Percentiles rank a stretch among this genome's conserved stretches.
Evolutionary conservation across 805 yeast genomes (phyloP).

Genomic region (Isabelozyma heimii): DNA sequence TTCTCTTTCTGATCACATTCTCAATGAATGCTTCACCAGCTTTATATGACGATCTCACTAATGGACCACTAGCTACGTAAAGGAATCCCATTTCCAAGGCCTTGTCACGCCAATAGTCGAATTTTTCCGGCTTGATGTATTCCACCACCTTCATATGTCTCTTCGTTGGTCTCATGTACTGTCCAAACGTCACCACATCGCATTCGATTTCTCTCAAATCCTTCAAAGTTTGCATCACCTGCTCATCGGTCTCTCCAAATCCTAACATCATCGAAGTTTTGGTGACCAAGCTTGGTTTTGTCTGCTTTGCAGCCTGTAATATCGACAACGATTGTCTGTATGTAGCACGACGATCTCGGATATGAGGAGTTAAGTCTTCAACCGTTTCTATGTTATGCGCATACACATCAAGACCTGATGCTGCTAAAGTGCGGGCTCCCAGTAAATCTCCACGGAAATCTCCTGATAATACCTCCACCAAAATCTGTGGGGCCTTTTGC

Average conservation of each 20-base stretch:
- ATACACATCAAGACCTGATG: constrained; percentile 88
- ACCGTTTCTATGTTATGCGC: constrained; percentile 98
- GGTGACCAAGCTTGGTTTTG: constrained; percentile 74
- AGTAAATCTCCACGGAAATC: constrained; percentile 91
- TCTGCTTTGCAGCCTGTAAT: constrained; percentile 73
- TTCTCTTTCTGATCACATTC: constrained; percentile 80
- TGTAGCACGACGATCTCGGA: constrained; percentile 95
- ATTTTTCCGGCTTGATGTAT: constrained; percentile 89
- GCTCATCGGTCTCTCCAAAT: constrained; percentile 93
- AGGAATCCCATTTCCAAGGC: constrained; percentile 90
- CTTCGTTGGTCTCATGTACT: constrained; percentile 98
- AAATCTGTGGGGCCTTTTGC: constrained; percentile 81
- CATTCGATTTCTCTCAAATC: constrained; percentile 76
- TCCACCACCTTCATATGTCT: constrained; percentile 98
- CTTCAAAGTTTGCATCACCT: constrained; percentile 67
- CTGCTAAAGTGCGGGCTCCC: constrained; percentile 76
- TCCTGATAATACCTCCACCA: constrained; percentile 92
- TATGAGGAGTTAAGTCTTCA: constrained; percentile 89
- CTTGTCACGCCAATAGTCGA: constrained; percentile 85
- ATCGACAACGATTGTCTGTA: constrained; percentile 84
- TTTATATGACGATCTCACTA: constrained; percentile 93
- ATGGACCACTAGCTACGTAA: constrained; percentile 96
- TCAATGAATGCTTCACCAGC: constrained; percentile 98
- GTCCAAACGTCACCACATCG: constrained; percentile 98
- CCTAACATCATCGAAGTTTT: constrained; percentile 97